Evolutionary conservation across 176 grass and related monocot genomes (phyloP).

Genomic region (Saccharum officinarum): DNA sequence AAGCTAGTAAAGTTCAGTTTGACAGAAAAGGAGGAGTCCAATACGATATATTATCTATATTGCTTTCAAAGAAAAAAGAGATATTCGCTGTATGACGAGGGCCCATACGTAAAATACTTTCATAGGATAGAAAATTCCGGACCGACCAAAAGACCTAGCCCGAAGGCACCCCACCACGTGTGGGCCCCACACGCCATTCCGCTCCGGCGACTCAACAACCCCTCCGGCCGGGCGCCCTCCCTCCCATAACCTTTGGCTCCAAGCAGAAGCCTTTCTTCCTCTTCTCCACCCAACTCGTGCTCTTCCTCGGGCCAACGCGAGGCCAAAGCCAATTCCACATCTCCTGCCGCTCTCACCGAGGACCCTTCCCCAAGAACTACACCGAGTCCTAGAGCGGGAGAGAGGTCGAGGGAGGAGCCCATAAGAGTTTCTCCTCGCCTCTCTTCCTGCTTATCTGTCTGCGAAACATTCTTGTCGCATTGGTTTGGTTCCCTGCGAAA

Average conservation of each 20-base stretch:
- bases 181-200: slow-evolving; percentile 37
- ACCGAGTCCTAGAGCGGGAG: neutral
- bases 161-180: slow-evolving; percentile 16
- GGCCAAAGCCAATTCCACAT: slow-evolving; percentile 26
- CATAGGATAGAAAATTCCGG: slow-evolving; percentile 19
- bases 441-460: neutral
- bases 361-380: neutral
- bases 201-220: slow-evolving; percentile 23
- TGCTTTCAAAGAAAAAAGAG: neutral
- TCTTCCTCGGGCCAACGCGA: slow-evolving; percentile 14
- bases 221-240: no score
- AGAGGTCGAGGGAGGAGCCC: slow-evolving; percentile 14
- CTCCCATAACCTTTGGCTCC: slow-evolving; percentile 26
- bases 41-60: neutral
- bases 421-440: slow-evolving; percentile 9
- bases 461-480: slow-evolving; percentile 21
- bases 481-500: neutral
- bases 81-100: neutral
- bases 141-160: slow-evolving; percentile 28
- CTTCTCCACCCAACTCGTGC: neutral
- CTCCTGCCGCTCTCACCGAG: neutral
- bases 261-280: slow-evolving; percentile 28
- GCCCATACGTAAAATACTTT: neutral
- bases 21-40: neutral
- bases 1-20: no score